Conservation (phyloP, 2,329 filamentous ascomycete genomes). For the Aspergillus sp. region DNA sequence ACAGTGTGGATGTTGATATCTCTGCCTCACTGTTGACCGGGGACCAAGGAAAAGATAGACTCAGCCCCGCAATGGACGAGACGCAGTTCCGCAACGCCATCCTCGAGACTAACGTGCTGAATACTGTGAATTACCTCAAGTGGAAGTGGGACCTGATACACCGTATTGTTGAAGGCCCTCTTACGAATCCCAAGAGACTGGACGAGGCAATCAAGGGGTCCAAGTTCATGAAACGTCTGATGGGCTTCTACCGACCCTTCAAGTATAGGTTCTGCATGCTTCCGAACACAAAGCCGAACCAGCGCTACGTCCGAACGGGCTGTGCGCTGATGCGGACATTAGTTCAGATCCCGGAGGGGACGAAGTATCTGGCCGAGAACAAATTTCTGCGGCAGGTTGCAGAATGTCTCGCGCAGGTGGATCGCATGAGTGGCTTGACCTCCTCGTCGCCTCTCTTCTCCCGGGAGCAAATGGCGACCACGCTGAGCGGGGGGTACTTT, state of each 20-base stretch:
- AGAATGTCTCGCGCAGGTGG: slow-evolving; percentile 92
- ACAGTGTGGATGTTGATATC: slow-evolving; percentile 46
- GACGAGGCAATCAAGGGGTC: slow-evolving; percentile 93
- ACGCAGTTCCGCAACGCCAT: slow-evolving; percentile 62
- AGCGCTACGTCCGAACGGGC: slow-evolving; percentile 88
- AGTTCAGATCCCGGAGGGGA: slow-evolving; percentile 80
- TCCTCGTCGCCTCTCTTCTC: slow-evolving; percentile 83
- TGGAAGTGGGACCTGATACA: slow-evolving; percentile 97
- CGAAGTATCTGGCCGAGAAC: slow-evolving; percentile 82
- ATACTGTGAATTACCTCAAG: slow-evolving; percentile 85
- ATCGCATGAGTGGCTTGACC: slow-evolving; percentile 72
- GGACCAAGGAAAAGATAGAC: slow-evolving; percentile 52
- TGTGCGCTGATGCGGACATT: slow-evolving; percentile 85
- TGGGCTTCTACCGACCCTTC: slow-evolving; percentile 95
- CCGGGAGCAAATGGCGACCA: slow-evolving; percentile 77
- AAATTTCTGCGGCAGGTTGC: slow-evolving; percentile 92
- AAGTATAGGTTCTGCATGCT: slow-evolving; percentile 93
- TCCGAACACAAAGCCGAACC: slow-evolving; percentile 85
- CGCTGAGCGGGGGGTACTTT: slow-evolving; percentile 89
- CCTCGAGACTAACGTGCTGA: slow-evolving; percentile 76
- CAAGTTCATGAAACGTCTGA: slow-evolving; percentile 91
- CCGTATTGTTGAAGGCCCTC: slow-evolving; percentile 85
- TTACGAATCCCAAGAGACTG: slow-evolving; percentile 85
- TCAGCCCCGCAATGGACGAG: slow-evolving; percentile 63
- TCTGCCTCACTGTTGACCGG: slow-evolving; percentile 40